Conservation (phyloP, 352 stramenopile species). For the Phytophthora multivora region DNA sequence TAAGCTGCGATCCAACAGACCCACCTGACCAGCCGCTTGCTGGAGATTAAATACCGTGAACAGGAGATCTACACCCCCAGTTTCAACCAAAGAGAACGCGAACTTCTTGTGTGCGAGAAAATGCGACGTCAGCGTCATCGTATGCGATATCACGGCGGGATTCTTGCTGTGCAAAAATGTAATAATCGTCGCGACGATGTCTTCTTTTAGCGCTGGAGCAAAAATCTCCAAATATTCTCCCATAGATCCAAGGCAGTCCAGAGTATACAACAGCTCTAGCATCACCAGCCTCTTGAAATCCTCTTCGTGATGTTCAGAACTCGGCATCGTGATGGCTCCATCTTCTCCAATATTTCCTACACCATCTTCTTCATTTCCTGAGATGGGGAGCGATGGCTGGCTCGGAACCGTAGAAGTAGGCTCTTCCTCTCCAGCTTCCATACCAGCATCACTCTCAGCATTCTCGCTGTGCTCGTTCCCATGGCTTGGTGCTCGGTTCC, state of each 20-base stretch:
- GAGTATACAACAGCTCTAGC: slow-evolving; percentile 80
- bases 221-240: slow-evolving; percentile 88
- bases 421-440: slow-evolving; percentile 34
- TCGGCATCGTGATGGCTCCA: slow-evolving; percentile 30
- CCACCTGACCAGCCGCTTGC: slow-evolving; percentile 59
- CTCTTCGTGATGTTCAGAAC: slow-evolving; percentile 68
- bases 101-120: slow-evolving; percentile 90
- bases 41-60: slow-evolving; percentile 66
- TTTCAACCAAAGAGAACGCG: slow-evolving; percentile 74
- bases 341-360: slow-evolving; percentile 33
- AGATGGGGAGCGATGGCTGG: slow-evolving; percentile 27
- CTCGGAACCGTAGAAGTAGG: slow-evolving; percentile 12
- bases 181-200: slow-evolving; percentile 81
- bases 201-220: slow-evolving; percentile 79
- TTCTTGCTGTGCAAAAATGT: slow-evolving; percentile 89
- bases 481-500: slow-evolving; percentile 18
- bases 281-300: slow-evolving; percentile 80
- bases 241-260: slow-evolving; percentile 86
- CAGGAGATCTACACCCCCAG: slow-evolving; percentile 72
- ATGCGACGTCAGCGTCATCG: slow-evolving; percentile 85
- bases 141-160: slow-evolving; percentile 74
- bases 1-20: slow-evolving; percentile 71
- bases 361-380: slow-evolving; percentile 28
- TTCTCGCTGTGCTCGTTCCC: slow-evolving; percentile 26
- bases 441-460: slow-evolving; percentile 13